Evolutionary conservation across 148 eudicot species (phyloP).

Genomic region (Nepenthes mirabilis): DNA sequence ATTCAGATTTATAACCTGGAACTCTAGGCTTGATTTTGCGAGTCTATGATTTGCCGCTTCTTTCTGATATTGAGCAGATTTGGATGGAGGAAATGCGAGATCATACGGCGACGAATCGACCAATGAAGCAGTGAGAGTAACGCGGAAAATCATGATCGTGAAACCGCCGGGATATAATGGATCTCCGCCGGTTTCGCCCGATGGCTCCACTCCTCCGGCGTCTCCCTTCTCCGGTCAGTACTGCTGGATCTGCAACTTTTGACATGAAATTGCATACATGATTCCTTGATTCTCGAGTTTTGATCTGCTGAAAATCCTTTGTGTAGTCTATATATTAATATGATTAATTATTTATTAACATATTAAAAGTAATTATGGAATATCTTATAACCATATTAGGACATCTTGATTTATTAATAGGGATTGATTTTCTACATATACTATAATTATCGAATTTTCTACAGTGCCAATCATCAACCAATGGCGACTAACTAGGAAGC

Average conservation of each 20-base stretch:
- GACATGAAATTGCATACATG: no score
- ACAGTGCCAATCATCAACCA: neutral
- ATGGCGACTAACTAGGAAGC: slow-evolving; percentile 12
- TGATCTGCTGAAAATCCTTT: neutral
- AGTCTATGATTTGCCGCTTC: neutral
- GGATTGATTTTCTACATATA: no score
- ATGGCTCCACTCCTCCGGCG: slow-evolving; percentile 28
- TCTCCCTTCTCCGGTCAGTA: slow-evolving; percentile 41
- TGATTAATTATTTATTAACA: no score
- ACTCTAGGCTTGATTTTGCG: neutral
- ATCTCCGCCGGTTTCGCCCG: slow-evolving; percentile 28
- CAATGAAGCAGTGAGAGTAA: slow-evolving; percentile 19
- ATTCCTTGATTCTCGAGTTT: neutral
- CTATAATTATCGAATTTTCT: no score
- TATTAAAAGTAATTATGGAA: no score
- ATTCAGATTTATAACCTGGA: no score
- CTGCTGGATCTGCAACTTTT: neutral
- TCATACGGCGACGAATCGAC: slow-evolving; percentile 16
- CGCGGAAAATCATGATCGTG: slow-evolving; percentile 33
- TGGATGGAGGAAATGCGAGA: slow-evolving; percentile 20
- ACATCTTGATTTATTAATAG: no score
- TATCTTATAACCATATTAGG: no score
- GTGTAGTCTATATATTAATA: no score
- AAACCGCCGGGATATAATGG: slow-evolving; percentile 25
- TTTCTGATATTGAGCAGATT: slow-evolving; percentile 10